Conservation (phyloP, 2,329 filamentous ascomycete genomes). For the Fusarium compactum region DNA sequence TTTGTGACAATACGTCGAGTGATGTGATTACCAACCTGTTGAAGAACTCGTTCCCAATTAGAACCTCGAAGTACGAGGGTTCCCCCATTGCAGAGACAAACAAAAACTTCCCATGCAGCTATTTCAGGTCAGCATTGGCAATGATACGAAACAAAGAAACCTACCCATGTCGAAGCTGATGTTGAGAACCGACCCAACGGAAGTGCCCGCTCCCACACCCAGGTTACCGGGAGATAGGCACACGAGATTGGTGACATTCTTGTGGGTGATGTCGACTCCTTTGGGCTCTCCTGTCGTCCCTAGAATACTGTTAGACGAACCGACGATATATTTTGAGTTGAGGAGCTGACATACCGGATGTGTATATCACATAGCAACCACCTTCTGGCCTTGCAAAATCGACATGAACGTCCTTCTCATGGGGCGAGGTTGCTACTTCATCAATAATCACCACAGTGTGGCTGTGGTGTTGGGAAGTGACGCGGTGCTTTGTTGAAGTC, state of each 20-base stretch:
- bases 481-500: constrained; percentile 51
- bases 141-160: constrained; percentile 40
- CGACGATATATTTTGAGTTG: neutral
- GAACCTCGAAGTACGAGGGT: constrained; percentile 65
- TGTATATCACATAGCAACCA: constrained; percentile 65
- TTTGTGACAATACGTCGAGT: neutral
- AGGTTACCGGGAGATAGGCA: constrained; percentile 64
- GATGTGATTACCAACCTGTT: constrained; percentile 52
- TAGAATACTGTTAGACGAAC: constrained; percentile 31
- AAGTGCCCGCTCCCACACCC: constrained; percentile 61
- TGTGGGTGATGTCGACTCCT: constrained; percentile 68
- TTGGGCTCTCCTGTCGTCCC: constrained; percentile 69
- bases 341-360: constrained; percentile 57
- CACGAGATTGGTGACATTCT: constrained; percentile 66
- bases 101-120: constrained; percentile 73
- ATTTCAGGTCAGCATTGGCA: constrained; percentile 22
- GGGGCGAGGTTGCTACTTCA: constrained; percentile 16
- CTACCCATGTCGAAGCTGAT: constrained; percentile 72
- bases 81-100: constrained; percentile 68
- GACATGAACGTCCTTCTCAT: constrained; percentile 34
- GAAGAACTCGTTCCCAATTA: constrained; percentile 61
- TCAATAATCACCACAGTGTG: constrained; percentile 49
- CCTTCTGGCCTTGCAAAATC: constrained; percentile 53
- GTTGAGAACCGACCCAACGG: constrained; percentile 67
- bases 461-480: constrained; percentile 45